These are phyloP conservation scores for Pseudocohnilembus persalinus DNA, from an alignment of 169 alveolate genomes.

Conservation along the genomic window DNA sequence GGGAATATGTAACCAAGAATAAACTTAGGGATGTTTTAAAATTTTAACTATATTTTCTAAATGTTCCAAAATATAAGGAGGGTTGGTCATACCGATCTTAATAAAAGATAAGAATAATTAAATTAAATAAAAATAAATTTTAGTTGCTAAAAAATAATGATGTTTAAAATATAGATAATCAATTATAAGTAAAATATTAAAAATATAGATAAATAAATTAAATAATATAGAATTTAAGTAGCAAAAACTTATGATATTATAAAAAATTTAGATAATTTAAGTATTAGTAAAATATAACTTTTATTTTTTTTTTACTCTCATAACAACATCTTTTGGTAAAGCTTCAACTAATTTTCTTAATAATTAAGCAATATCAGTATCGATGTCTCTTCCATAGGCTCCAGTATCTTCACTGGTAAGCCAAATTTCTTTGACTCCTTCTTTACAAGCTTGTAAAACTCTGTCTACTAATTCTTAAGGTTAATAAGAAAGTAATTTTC, in stretches of 20 bases:
- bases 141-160: no score
- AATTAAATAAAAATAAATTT: no score
- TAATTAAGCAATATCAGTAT: slow-evolving; percentile 92
- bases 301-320: no score
- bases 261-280: no score
- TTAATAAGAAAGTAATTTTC: slow-evolving; percentile 93
- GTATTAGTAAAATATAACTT: no score
- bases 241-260: no score
- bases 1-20: slow-evolving; percentile 97
- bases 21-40: slow-evolving; percentile 93
- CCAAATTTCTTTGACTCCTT: slow-evolving; percentile 97
- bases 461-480: slow-evolving; percentile 90
- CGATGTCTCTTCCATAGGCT: slow-evolving; percentile 98
- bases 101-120: no score
- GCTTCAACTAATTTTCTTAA: slow-evolving; percentile 79
- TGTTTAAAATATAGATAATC: no score
- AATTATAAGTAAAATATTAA: no score
- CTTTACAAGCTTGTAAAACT: slow-evolving; percentile 86
- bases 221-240: no score
- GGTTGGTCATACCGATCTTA: slow-evolving; percentile 99
- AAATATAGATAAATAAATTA: no score
- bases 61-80: slow-evolving; percentile 97
- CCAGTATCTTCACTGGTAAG: slow-evolving; percentile 98
- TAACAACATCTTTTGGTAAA: slow-evolving; percentile 87
- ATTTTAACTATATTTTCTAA: slow-evolving; percentile 91